Percentiles rank a stretch among this genome's conserved stretches.
phyloP scores from a whole-genome alignment of 805 yeast genomes.

The Yamadazyma nakazawae region DNA sequence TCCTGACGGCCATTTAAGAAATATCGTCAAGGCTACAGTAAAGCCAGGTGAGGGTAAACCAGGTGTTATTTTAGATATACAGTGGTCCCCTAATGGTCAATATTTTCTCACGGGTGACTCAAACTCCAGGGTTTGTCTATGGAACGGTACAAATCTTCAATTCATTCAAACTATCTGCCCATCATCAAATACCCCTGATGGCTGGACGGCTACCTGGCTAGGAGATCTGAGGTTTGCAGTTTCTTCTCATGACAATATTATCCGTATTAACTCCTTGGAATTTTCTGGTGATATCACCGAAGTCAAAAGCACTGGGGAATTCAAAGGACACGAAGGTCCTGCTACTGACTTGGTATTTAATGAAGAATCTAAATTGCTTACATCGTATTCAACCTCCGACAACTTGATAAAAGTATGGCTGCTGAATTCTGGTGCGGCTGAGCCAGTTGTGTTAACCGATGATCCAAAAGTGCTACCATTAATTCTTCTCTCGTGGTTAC shows the following conservation, averaged over 20 bases:
- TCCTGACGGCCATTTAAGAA: conserved; percentile 60
- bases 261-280: conserved; percentile 49
- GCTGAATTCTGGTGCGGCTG: conserved; percentile 53
- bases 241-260: conserved; percentile 56
- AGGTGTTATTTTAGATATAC: conserved; percentile 46
- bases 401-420: conserved; percentile 71
- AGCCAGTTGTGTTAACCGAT: conserved; percentile 1
- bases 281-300: not conserved
- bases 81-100: conserved; percentile 60
- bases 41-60: conserved; percentile 13
- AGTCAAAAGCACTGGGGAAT: conserved; percentile 25
- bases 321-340: conserved; percentile 61
- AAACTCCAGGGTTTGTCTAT: conserved; percentile 42
- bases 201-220: conserved; percentile 68
- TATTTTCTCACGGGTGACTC: conserved; percentile 59
- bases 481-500: conserved; percentile 55
- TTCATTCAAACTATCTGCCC: conserved; percentile 25
- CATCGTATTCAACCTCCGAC: conserved; percentile 74
- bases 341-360: conserved; percentile 59
- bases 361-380: conserved; percentile 48
- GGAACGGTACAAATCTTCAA: conserved; percentile 55
- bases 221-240: conserved; percentile 64
- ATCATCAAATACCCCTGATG: conserved; percentile 1
- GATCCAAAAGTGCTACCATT: conserved; percentile 53
- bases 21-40: conserved; percentile 29